phyloP scores from a whole-genome alignment of 352 stramenopile genomes.

The Pythium grandisporangium region DNA sequence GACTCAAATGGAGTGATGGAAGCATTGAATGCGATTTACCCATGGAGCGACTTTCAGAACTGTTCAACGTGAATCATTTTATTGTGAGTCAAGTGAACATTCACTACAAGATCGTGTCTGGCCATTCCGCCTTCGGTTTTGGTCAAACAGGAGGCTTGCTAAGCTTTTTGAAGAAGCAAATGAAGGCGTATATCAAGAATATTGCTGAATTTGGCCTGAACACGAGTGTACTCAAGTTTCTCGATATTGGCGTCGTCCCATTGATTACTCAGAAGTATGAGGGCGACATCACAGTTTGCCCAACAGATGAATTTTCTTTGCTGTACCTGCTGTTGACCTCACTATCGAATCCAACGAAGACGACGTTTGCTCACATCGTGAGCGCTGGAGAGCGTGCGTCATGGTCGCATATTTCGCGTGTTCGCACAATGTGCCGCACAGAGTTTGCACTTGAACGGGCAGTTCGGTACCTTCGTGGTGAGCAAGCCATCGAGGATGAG shows the following conservation, averaged over 20 bases:
- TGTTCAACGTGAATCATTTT: slow-evolving; percentile 99
- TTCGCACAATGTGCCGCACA: slow-evolving; percentile 94
- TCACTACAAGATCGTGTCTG: slow-evolving; percentile 82
- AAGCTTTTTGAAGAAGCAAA: slow-evolving; percentile 94
- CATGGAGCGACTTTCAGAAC: slow-evolving; percentile 92
- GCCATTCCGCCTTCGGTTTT: slow-evolving; percentile 55
- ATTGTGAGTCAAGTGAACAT: slow-evolving; percentile 95
- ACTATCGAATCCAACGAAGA: slow-evolving; percentile 68
- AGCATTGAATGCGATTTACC: slow-evolving; percentile 92
- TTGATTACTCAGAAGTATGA: slow-evolving; percentile 93
- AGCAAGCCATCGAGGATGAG: slow-evolving; percentile 78
- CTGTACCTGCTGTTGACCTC: slow-evolving; percentile 68
- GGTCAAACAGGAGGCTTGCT: slow-evolving; percentile 83
- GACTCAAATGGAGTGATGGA: slow-evolving; percentile 92
- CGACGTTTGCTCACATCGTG: slow-evolving; percentile 60
- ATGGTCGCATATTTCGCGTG: slow-evolving; percentile 92
- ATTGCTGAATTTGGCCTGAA: slow-evolving; percentile 81
- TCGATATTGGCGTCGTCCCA: slow-evolving; percentile 75
- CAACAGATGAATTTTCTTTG: slow-evolving; percentile 85
- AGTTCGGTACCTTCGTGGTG: slow-evolving; percentile 68
- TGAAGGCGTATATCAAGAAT: slow-evolving; percentile 87
- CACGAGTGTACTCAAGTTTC: slow-evolving; percentile 73
- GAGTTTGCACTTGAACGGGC: slow-evolving; percentile 94
- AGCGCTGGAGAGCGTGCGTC: slow-evolving; percentile 87
- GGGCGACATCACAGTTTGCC: slow-evolving; percentile 97